Percentiles rank a stretch among this genome's conserved stretches.
Conservation (phyloP, 768 basidiomycete species). For the Russula griseocarnosa region DNA sequence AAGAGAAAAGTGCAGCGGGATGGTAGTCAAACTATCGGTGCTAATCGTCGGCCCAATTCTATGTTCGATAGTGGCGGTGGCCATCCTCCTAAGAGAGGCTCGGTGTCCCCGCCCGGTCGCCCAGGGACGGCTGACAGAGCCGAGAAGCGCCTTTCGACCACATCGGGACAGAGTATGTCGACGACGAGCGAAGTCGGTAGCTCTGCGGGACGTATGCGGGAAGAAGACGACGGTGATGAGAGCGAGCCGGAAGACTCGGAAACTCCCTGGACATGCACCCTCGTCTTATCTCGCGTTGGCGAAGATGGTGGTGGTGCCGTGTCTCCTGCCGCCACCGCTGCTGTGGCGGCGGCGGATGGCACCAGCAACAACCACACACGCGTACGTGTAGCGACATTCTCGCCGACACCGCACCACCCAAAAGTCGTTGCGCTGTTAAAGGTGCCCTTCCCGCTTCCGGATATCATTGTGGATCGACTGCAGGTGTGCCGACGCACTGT, state of each 20-base stretch:
- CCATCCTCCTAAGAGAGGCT: neutral
- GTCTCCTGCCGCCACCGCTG: neutral
- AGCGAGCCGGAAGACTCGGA: constrained; percentile 96
- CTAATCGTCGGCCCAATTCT: constrained; percentile 10
- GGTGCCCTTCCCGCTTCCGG: constrained; percentile 83
- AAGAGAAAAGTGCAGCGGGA: constrained; percentile 23
- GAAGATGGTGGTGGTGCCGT: neutral
- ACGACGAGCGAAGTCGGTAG: constrained; percentile 18
- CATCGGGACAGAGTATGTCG: constrained; percentile 25
- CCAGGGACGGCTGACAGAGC: neutral
- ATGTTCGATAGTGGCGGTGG: neutral
- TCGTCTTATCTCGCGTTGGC: constrained; percentile 54
- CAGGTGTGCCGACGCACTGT: constrained; percentile 48
- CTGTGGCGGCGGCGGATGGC: constrained; percentile 3
- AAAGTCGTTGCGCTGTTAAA: constrained; percentile 90
- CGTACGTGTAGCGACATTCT: constrained; percentile 77
- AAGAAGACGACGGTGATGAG: constrained; percentile 64
- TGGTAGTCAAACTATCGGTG: neutral
- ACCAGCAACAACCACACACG: constrained; percentile 28
- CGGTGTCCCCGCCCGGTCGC: constrained; percentile 14
- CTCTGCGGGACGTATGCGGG: constrained; percentile 30
- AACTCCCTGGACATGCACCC: constrained; percentile 91
- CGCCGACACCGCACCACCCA: constrained; percentile 93
- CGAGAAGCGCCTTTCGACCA: constrained; percentile 20
- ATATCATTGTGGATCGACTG: constrained; percentile 67